Conservation (phyloP, 2,329 filamentous ascomycete species). For the Diaporthe caulivora region DNA sequence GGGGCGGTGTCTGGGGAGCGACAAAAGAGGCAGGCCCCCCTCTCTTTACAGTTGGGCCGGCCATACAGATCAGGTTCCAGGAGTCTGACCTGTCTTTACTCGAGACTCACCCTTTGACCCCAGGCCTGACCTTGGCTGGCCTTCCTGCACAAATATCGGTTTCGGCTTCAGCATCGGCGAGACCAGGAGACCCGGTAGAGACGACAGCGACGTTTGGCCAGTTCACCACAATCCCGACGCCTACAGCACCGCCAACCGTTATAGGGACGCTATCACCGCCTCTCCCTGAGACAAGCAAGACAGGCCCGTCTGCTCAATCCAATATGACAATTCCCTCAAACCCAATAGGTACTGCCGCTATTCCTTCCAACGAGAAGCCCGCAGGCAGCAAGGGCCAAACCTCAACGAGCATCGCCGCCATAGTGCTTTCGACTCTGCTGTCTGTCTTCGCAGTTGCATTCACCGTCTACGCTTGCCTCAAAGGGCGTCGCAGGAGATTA, state of each 20-base stretch:
- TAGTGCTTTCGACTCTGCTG: constrained; percentile 18
- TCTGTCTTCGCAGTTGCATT: constrained; percentile 19
- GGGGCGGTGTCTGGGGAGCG: constrained; percentile 54
- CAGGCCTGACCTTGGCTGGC: constrained; percentile 44
- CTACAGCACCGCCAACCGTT: not conserved
- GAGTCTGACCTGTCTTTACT: constrained; percentile 50
- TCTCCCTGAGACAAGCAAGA: not conserved
- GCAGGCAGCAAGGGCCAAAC: constrained; percentile 4
- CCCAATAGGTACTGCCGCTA: not conserved
- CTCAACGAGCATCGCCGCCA: constrained; percentile 24
- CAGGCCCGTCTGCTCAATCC: not conserved
- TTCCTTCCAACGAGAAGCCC: not conserved
- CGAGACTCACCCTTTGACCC: constrained; percentile 53
- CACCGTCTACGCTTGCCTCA: not conserved
- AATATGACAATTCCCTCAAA: constrained; percentile 7
- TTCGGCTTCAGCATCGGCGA: not conserved
- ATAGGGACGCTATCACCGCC: not conserved
- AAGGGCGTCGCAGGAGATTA: not conserved
- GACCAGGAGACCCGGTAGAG: not conserved
- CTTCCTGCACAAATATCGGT: not conserved
- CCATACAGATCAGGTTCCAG: constrained; percentile 54
- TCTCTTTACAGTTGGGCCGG: constrained; percentile 51
- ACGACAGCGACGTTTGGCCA: constrained; percentile 7
- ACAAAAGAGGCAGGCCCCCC: constrained; percentile 15
- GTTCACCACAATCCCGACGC: constrained; percentile 1